A percentile compares a stretch with the other conserved stretches of the same genome.
Conservation (phyloP, 495 filamentous ascomycete genomes). For the Recurvomyces mirabilis region DNA sequence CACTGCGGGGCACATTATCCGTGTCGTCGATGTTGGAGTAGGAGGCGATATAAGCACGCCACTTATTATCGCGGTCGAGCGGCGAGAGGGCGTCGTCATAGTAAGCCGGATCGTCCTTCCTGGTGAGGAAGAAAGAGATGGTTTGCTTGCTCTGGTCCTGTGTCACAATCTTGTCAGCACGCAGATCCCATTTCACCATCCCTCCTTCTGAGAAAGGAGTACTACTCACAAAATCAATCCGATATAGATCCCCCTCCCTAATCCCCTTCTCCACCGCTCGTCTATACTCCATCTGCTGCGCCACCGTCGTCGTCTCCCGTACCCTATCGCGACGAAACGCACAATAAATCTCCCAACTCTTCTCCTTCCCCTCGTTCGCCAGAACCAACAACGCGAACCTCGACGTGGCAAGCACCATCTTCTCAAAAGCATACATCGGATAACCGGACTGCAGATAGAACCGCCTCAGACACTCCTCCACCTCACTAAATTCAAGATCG, state of each 20-base stretch:
- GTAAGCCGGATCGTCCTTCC: constrained; percentile 71
- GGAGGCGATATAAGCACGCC: constrained; percentile 89
- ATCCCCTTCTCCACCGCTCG: constrained; percentile 77
- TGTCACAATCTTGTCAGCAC: not conserved
- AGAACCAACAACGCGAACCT: constrained; percentile 66
- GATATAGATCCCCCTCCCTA: constrained; percentile 83
- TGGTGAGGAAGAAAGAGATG: constrained; percentile 58
- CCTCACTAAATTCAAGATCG: constrained; percentile 64
- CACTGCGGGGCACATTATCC: constrained; percentile 60
- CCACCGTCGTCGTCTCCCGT: constrained; percentile 68
- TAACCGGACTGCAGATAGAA: constrained; percentile 83
- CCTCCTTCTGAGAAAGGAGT: not conserved
- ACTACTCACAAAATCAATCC: constrained; percentile 67
- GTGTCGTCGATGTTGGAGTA: constrained; percentile 82
- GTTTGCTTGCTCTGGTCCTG: constrained; percentile 39
- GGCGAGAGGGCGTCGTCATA: constrained; percentile 46
- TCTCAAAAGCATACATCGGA: constrained; percentile 79
- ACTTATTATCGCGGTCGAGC: constrained; percentile 44
- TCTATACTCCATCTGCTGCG: constrained; percentile 72
- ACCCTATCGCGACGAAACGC: constrained; percentile 72
- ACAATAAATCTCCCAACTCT: constrained; percentile 72
- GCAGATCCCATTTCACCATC: not conserved
- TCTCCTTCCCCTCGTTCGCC: constrained; percentile 75
- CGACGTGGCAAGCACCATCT: constrained; percentile 64
- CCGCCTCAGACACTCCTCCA: constrained; percentile 80